Conservation (phyloP, 2,329 filamentous ascomycete species). For the Corniculantispora saksenae region DNA sequence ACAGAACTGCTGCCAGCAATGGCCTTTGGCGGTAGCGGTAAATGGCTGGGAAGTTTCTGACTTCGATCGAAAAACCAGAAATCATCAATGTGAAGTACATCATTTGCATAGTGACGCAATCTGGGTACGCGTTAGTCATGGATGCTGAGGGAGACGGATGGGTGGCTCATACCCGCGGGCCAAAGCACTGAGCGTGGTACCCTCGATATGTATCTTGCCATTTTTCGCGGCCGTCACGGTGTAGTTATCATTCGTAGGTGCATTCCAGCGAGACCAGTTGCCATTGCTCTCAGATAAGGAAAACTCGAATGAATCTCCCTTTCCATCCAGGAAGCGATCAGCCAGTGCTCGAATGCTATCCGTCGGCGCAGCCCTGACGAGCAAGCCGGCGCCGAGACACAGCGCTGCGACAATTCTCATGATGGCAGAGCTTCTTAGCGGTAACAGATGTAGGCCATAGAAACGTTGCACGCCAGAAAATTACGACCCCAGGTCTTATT, state of each 20-base stretch:
- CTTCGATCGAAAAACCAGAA: conserved; percentile 23
- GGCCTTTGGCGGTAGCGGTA: conserved; percentile 17
- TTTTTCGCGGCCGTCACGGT: conserved; percentile 17
- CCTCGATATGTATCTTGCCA: conserved; percentile 24
- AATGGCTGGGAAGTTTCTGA: neutral
- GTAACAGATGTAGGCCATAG: neutral
- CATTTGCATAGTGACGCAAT: conserved; percentile 26
- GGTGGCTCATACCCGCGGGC: conserved; percentile 24
- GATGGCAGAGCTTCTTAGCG: neutral
- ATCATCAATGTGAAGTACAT: conserved; percentile 23
- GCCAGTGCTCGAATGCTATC: conserved; percentile 23
- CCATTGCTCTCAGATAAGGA: conserved; percentile 18
- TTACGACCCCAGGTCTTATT: neutral
- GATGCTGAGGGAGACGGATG: neutral
- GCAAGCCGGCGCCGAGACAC: neutral
- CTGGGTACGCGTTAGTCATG: neutral
- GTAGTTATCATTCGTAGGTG: conserved; percentile 25
- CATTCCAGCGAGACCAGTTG: conserved; percentile 26
- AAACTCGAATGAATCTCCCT: conserved; percentile 22
- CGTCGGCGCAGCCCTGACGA: neutral
- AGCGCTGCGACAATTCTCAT: neutral
- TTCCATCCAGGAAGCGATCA: conserved; percentile 22
- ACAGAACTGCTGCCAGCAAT: conserved; percentile 20
- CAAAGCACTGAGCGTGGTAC: conserved; percentile 25
- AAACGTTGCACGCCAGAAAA: neutral